Evolutionary conservation across 495 filamentous ascomycete species (phyloP).

Genomic region (Aspergillus heteromorphus): DNA sequence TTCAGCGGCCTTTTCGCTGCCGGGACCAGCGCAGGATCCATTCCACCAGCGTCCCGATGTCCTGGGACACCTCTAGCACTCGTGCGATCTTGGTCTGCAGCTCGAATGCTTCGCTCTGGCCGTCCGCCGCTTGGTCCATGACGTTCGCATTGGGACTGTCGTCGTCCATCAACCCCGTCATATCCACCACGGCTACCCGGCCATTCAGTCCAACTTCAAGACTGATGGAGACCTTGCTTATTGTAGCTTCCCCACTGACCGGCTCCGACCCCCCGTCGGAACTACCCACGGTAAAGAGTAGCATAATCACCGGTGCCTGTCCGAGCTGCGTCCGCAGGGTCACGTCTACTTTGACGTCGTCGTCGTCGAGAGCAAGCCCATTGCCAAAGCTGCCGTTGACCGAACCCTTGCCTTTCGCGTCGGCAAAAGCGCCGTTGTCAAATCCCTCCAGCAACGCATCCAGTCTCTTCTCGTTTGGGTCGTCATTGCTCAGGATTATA

Average conservation of each 20-base stretch:
- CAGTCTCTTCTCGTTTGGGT: conserved; percentile 34
- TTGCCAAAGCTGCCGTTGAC: neutral
- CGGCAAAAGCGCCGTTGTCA: neutral
- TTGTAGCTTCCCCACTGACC: neutral
- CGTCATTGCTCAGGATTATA: conserved; percentile 36
- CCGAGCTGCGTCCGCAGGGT: conserved; percentile 42
- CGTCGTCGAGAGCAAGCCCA: neutral
- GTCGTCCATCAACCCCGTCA: conserved; percentile 25
- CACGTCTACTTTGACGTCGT: conserved; percentile 39
- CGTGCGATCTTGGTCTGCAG: conserved; percentile 33
- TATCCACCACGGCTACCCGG: conserved; percentile 42
- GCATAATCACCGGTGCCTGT: conserved; percentile 39
- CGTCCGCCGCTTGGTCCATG: conserved; percentile 20
- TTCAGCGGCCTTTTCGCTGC: conserved; percentile 21
- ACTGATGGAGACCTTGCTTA: conserved; percentile 29
- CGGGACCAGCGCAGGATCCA: conserved; percentile 35
- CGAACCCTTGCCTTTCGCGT: conserved; percentile 5
- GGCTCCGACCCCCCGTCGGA: neutral
- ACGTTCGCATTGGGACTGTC: conserved; percentile 13
- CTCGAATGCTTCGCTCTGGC: conserved; percentile 26
- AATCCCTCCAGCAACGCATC: conserved; percentile 22
- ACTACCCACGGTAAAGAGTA: conserved; percentile 32
- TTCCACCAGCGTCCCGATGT: conserved; percentile 57
- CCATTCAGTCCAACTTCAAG: conserved; percentile 62
- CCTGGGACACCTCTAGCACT: conserved; percentile 42